Evolutionary conservation across 805 yeast species (phyloP).

Genomic region (Priceomyces melissophilus): DNA sequence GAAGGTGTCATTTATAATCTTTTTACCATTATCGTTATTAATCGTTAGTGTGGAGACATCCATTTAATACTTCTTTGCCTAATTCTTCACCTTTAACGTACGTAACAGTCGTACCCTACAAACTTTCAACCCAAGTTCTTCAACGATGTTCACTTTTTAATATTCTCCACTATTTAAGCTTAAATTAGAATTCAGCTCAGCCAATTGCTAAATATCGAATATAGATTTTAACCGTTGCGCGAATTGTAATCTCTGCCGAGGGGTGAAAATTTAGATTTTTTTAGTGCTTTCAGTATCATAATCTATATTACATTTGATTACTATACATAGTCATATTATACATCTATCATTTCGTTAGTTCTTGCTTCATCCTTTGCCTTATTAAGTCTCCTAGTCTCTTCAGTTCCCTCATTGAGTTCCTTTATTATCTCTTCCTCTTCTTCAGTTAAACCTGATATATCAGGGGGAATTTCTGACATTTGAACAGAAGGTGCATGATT

Average conservation of each 20-base stretch:
- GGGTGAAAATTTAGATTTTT: too few relatives aligned
- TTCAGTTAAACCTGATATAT: conserved; percentile 39
- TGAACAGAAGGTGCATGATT: conserved; percentile 94
- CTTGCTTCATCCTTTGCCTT: conserved; percentile 27
- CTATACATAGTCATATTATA: conserved; percentile 3
- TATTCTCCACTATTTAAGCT: background rate
- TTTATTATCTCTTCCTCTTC: conserved; percentile 38
- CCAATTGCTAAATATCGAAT: too few relatives aligned
- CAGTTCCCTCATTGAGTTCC: conserved; percentile 35
- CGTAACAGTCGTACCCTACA: background rate
- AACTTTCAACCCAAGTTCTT: background rate
- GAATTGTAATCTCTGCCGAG: too few relatives aligned
- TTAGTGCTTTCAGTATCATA: too few relatives aligned
- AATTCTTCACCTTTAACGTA: background rate
- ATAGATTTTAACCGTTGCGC: too few relatives aligned
- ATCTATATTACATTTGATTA: conserved; percentile 4
- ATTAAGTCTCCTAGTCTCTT: conserved; percentile 9
- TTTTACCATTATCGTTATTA: conserved; percentile 30
- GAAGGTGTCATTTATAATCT: conserved; percentile 33
- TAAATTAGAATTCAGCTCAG: too few relatives aligned
- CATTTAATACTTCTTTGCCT: conserved; percentile 10
- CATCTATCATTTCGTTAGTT: conserved; percentile 14
- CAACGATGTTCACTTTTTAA: background rate
- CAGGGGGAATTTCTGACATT: conserved; percentile 87
- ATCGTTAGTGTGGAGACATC: conserved; percentile 20